These are phyloP conservation scores for Sambucus nigra DNA, from an alignment of 129 eudicot species.

Conservation along the genomic window DNA sequence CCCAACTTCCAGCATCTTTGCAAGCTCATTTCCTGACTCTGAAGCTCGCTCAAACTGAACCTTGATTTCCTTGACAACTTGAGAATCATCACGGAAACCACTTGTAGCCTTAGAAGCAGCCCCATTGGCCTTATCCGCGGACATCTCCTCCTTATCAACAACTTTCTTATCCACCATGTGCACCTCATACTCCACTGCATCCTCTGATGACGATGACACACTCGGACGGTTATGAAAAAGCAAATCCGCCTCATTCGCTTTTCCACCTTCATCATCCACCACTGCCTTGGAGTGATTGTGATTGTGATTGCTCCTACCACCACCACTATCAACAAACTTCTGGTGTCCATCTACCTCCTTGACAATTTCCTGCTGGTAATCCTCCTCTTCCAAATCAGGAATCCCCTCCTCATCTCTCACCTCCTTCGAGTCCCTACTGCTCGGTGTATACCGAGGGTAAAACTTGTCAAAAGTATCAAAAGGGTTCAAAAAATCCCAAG, in stretches of 20 bases:
- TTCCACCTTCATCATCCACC: slow-evolving; percentile 26
- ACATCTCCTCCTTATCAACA: slow-evolving; percentile 36
- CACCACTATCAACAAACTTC: slow-evolving; percentile 49
- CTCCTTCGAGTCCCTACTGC: slow-evolving; percentile 61
- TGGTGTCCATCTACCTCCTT: slow-evolving; percentile 67
- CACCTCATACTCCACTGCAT: slow-evolving; percentile 79
- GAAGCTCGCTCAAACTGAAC: slow-evolving; percentile 71
- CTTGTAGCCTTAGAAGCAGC: slow-evolving; percentile 16
- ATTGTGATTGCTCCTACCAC: neutral
- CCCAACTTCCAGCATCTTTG: slow-evolving; percentile 79
- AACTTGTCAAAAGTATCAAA: slow-evolving; percentile 54
- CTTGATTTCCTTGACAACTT: slow-evolving; percentile 72
- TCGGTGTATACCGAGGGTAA: slow-evolving; percentile 61
- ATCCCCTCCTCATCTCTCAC: slow-evolving; percentile 94
- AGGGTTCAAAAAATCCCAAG: slow-evolving; percentile 81
- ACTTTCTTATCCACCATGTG: slow-evolving; percentile 89
- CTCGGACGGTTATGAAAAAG: slow-evolving; percentile 29
- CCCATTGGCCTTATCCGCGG: slow-evolving; percentile 19
- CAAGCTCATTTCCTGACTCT: slow-evolving; percentile 50
- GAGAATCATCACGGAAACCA: slow-evolving; percentile 44
- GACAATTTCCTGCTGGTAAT: slow-evolving; percentile 50
- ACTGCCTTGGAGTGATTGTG: slow-evolving; percentile 31
- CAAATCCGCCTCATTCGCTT: slow-evolving; percentile 25
- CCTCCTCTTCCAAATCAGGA: slow-evolving; percentile 95
- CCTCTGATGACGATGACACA: slow-evolving; percentile 26